These are phyloP conservation scores for Neofusicoccum kwambonambiense DNA, from an alignment of 2,329 filamentous ascomycete genomes.

Conservation along the genomic window DNA sequence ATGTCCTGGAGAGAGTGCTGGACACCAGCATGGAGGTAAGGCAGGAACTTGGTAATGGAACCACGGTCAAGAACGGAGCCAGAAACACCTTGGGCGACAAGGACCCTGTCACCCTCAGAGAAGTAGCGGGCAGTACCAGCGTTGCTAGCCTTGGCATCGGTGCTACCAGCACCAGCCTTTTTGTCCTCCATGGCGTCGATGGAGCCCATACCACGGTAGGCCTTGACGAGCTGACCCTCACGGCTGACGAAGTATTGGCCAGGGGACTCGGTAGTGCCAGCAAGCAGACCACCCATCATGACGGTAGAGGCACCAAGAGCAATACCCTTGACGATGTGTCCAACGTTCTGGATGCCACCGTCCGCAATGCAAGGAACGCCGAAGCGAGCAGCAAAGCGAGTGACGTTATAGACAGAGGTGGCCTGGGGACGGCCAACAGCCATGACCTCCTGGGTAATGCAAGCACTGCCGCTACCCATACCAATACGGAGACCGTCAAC, in stretches of 20 bases:
- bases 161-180: slow-evolving; percentile 76
- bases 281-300: slow-evolving; percentile 99
- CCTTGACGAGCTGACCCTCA: slow-evolving; percentile 97
- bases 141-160: slow-evolving; percentile 71
- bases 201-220: slow-evolving; percentile 97
- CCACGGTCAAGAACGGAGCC: slow-evolving; percentile 79
- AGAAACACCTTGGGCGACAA: slow-evolving; percentile 95
- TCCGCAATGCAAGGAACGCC: slow-evolving; percentile 98
- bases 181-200: slow-evolving; percentile 99
- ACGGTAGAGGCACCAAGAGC: slow-evolving; percentile 90
- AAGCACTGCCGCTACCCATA: slow-evolving; percentile 97
- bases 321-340: slow-evolving; percentile 98
- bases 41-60: slow-evolving; percentile 90
- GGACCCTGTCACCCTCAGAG: slow-evolving; percentile 89
- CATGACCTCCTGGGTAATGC: slow-evolving; percentile 99
- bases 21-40: slow-evolving; percentile 90
- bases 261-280: slow-evolving; percentile 95
- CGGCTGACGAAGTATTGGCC: slow-evolving; percentile 95
- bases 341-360: slow-evolving; percentile 96
- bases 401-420: slow-evolving; percentile 85
- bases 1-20: slow-evolving; percentile 98
- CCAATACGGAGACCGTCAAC: slow-evolving; percentile 96
- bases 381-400: slow-evolving; percentile 84
- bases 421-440: slow-evolving; percentile 96
- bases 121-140: slow-evolving; percentile 98